A percentile compares a stretch with the other conserved stretches of the same genome.
phyloP scores from a whole-genome alignment of 768 basidiomycete species.

The Boletus huronensis region DNA sequence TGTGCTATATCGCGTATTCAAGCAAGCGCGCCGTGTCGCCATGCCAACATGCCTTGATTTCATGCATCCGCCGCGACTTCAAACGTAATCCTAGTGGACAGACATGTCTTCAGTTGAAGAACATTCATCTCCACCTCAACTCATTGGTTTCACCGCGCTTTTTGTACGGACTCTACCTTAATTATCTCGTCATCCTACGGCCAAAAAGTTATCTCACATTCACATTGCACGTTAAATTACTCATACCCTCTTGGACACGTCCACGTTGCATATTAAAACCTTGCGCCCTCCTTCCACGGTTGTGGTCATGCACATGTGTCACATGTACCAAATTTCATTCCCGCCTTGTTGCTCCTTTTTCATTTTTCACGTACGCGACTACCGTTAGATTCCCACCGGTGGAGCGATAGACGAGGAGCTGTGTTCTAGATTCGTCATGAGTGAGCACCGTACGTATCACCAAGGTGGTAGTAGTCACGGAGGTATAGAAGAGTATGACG shows the following conservation, averaged over 20 bases:
- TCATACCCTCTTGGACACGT: constrained; percentile 11
- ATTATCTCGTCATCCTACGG: constrained; percentile 16
- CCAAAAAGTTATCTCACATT: neutral
- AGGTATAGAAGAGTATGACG: neutral
- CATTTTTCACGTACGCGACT: neutral
- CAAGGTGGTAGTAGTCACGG: no score
- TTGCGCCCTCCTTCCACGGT: neutral
- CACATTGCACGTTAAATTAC: constrained; percentile 2
- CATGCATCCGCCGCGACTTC: neutral
- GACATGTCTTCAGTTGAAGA: constrained; percentile 12
- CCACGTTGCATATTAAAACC: constrained; percentile 2
- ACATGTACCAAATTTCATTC: constrained; percentile 20
- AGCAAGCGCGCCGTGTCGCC: neutral
- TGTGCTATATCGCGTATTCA: neutral
- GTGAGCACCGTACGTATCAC: no score
- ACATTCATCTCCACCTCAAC: neutral
- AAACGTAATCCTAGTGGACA: neutral
- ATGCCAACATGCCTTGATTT: neutral
- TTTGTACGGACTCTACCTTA: constrained; percentile 5
- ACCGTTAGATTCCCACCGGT: neutral
- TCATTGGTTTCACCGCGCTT: neutral
- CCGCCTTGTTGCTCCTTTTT: constrained; percentile 6
- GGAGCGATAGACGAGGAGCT: neutral
- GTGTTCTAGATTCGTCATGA: no score
- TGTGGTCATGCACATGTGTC: neutral